Percentiles rank a stretch among this genome's conserved stretches.
Conservation (phyloP, 495 filamentous ascomycete species). For the Margaritispora aquatica region DNA sequence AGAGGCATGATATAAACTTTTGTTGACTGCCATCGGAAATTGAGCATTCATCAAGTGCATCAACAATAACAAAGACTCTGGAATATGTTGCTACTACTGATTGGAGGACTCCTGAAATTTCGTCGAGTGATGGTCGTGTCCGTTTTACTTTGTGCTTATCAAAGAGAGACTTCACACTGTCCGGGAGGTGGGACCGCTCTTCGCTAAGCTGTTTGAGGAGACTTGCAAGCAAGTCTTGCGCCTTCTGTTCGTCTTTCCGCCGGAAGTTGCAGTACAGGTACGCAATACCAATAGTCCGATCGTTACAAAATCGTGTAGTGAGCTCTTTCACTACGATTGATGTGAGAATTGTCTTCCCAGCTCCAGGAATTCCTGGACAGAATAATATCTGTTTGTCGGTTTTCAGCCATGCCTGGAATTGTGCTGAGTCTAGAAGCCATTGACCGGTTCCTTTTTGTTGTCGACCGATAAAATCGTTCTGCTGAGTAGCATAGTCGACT, state of each 20-base stretch:
- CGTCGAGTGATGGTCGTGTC: conserved; percentile 26
- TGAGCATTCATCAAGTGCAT: conserved; percentile 40
- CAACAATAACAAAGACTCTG: conserved; percentile 35
- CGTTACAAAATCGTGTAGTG: conserved; percentile 12
- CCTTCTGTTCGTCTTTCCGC: conserved; percentile 26
- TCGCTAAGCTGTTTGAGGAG: conserved; percentile 26
- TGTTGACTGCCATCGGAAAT: conserved; percentile 24
- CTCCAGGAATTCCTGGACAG: conserved; percentile 7
- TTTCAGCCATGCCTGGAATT: conserved; percentile 31
- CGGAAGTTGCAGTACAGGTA: conserved; percentile 38
- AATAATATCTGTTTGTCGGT: conserved; percentile 10
- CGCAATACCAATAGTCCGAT: conserved; percentile 27
- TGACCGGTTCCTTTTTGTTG: conserved; percentile 32
- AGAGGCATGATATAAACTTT: conserved; percentile 27
- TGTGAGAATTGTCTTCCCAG: conserved; percentile 7
- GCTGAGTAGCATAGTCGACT: conserved; percentile 18
- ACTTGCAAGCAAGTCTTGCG: conserved; percentile 25
- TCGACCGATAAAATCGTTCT: conserved; percentile 28
- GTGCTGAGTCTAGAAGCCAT: conserved; percentile 33
- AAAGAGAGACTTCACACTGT: conserved; percentile 23
- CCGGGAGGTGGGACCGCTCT: conserved; percentile 18
- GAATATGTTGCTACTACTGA: conserved; percentile 17
- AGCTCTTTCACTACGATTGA: conserved; percentile 33
- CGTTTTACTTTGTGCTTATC: conserved; percentile 16
- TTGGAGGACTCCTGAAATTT: conserved; percentile 19